A percentile compares a stretch with the other conserved stretches of the same genome.
phyloP scores from a whole-genome alignment of 179 eudicot genomes.

The Beta macrorhiza region DNA sequence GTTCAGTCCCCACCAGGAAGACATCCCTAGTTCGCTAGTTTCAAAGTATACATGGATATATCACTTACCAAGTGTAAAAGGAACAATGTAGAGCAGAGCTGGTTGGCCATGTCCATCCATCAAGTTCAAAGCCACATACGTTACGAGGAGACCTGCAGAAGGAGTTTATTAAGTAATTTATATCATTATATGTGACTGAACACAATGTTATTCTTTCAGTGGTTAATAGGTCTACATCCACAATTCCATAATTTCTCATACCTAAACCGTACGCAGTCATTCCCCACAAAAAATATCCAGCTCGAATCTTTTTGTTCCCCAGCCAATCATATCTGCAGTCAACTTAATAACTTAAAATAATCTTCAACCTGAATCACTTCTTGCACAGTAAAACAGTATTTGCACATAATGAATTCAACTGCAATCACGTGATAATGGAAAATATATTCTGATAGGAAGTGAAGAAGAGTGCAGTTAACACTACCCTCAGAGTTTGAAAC shows the following conservation, averaged over 20 bases:
- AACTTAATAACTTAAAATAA: neutral
- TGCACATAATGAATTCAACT: neutral
- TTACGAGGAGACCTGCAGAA: constrained; percentile 71
- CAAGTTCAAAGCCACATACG: constrained; percentile 91
- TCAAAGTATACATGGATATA: neutral
- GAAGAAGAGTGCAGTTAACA: neutral
- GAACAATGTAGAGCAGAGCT: constrained; percentile 96
- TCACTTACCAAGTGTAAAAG: constrained; percentile 77
- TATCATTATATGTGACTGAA: no score
- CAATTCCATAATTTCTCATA: constrained; percentile 27
- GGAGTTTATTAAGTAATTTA: neutral
- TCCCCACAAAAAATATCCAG: constrained; percentile 91
- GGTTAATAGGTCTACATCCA: neutral
- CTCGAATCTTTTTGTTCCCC: constrained; percentile 64
- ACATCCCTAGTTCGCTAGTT: neutral
- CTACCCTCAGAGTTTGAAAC: neutral
- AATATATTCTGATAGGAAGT: neutral
- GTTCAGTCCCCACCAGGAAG: neutral
- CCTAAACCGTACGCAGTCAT: constrained; percentile 92
- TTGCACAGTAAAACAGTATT: neutral
- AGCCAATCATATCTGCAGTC: constrained; percentile 91
- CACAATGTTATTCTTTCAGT: no score
- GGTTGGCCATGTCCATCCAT: constrained; percentile 99
- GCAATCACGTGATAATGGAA: neutral
- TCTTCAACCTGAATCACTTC: neutral